phyloP scores from a whole-genome alignment of 257 asterid species.

The Solanum clarkiae region DNA sequence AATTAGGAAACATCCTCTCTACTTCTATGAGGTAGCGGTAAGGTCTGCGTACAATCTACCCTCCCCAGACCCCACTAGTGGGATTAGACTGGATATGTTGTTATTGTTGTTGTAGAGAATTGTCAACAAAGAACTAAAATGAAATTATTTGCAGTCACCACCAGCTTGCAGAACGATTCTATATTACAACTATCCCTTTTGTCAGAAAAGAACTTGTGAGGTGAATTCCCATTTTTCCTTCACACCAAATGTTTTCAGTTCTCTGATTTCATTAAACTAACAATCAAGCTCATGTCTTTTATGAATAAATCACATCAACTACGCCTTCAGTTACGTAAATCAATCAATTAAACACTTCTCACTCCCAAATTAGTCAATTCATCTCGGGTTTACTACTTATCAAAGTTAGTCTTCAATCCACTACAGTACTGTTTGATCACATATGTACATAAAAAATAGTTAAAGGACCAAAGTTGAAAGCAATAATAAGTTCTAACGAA shows the following conservation, averaged over 20 bases:
- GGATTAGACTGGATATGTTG: too few species aligned
- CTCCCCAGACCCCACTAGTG: too few species aligned
- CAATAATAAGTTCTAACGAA: not conserved
- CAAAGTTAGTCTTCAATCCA: not conserved
- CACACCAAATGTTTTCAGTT: not conserved
- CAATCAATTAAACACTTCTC: not conserved
- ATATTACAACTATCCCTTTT: not conserved
- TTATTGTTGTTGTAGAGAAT: too few species aligned
- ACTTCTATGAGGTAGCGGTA: too few species aligned
- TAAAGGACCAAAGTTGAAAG: not conserved
- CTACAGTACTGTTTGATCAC: not conserved
- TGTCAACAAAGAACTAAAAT: not conserved
- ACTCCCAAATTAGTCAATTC: too few species aligned
- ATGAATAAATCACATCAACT: not conserved
- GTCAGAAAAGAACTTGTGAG: not conserved
- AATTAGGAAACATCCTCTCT: too few species aligned
- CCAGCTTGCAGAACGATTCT: not conserved
- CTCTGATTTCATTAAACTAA: not conserved
- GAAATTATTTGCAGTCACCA: not conserved
- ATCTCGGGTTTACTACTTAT: too few species aligned
- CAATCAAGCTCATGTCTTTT: not conserved
- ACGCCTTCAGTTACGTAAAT: not conserved
- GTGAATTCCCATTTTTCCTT: not conserved
- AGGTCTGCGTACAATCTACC: too few species aligned
- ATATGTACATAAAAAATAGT: not conserved